Conservation (phyloP, 23 red algal species). For the Chondrus crispus region DNA sequence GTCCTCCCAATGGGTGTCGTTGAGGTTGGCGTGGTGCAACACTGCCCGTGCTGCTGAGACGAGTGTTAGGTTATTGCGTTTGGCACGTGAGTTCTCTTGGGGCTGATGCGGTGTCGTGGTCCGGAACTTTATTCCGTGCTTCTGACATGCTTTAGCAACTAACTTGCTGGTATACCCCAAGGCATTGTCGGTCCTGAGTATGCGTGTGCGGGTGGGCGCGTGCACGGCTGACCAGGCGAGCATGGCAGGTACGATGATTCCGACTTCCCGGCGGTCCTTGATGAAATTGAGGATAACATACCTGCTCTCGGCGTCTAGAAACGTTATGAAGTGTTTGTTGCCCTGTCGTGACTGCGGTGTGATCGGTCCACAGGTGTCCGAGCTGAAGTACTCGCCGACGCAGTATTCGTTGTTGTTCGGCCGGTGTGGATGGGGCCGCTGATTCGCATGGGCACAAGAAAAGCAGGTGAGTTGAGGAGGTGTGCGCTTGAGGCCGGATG, state of each 20-base stretch:
- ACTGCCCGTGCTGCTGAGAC: neutral
- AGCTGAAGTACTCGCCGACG: neutral
- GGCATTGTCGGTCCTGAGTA: neutral
- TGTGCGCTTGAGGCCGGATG: neutral
- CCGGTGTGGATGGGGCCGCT: neutral
- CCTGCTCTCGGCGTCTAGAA: neutral
- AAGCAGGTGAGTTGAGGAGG: neutral
- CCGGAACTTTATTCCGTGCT: neutral
- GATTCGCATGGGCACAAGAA: neutral
- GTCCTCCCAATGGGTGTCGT: neutral
- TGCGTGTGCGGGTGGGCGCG: neutral
- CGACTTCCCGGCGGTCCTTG: neutral
- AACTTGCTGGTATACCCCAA: neutral
- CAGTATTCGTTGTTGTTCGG: neutral
- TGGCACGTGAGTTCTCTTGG: neutral
- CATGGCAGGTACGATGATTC: neutral
- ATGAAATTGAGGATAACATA: neutral
- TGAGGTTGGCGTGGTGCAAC: neutral
- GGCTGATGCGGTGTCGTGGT: neutral
- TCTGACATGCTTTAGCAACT: neutral
- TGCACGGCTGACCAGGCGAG: neutral
- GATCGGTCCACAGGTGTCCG: neutral
- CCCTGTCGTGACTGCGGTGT: neutral
- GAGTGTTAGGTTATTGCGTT: neutral
- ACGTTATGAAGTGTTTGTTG: neutral